Percentiles rank a stretch among this genome's conserved stretches.
Evolutionary conservation across 257 asterid genomes (phyloP).

Genomic region (Dorcoceras hygrometricum): DNA sequence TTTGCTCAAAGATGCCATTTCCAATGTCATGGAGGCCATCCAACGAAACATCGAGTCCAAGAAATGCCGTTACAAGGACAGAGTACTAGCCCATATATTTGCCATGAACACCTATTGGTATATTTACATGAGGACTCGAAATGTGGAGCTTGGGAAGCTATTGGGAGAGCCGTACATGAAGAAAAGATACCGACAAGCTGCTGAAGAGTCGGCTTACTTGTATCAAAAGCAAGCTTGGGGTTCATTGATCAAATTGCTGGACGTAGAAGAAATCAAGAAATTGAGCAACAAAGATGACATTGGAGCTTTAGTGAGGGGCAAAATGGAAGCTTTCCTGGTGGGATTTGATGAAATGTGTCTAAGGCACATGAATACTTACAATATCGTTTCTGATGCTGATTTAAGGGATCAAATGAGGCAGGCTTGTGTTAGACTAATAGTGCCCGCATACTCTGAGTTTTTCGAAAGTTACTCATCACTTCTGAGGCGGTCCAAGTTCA

Average conservation of each 20-base stretch:
- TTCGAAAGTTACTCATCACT: conserved; percentile 29
- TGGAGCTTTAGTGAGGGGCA: conserved; percentile 38
- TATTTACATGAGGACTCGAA: conserved; percentile 66
- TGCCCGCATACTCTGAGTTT: conserved; percentile 58
- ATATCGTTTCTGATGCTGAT: conserved; percentile 66
- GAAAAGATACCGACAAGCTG: conserved; percentile 50
- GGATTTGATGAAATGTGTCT: conserved; percentile 52
- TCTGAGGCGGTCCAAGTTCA: conserved; percentile 36
- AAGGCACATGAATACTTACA: conserved; percentile 44
- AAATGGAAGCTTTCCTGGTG: conserved; percentile 50
- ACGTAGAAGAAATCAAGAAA: conserved; percentile 36
- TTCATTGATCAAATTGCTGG: conserved; percentile 40
- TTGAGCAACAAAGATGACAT: conserved; percentile 25
- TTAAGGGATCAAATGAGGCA: conserved; percentile 77
- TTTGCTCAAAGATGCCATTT: conserved; percentile 51
- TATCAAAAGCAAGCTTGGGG: conserved; percentile 88
- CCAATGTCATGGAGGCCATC: conserved; percentile 74
- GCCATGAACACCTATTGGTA: conserved; percentile 78
- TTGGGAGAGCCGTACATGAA: conserved; percentile 67
- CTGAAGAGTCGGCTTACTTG: conserved; percentile 69
- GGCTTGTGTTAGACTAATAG: conserved; percentile 45
- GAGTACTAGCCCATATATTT: conserved; percentile 47
- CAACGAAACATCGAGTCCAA: conserved; percentile 62
- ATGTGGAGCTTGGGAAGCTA: conserved; percentile 55
- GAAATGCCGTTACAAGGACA: conserved; percentile 49